Conservation (phyloP, 306 rosid species). For the Pyrus communis region DNA sequence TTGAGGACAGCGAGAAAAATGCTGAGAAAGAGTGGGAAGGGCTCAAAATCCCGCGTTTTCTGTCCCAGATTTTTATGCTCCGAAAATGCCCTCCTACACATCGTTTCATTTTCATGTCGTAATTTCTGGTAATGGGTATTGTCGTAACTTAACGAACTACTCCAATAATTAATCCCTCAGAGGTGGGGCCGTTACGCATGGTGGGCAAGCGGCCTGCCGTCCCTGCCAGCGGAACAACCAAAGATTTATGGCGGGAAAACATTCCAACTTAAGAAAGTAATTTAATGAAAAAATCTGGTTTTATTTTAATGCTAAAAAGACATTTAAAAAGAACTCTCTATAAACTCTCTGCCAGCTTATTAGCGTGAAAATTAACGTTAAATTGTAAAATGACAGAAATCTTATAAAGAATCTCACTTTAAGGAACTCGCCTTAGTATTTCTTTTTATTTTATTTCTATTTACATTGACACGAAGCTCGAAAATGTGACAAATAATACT, state of each 20-base stretch:
- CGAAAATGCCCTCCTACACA: neutral
- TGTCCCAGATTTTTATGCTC: neutral
- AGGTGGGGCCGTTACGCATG: neutral
- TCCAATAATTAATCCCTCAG: neutral
- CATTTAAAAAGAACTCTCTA: too few relatives aligned
- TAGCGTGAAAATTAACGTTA: too few relatives aligned
- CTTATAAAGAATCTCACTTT: too few relatives aligned
- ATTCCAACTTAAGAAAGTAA: neutral
- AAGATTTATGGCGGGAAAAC: constrained; percentile 15
- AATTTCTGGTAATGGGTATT: neutral
- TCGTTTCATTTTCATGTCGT: neutral
- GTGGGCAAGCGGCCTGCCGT: neutral
- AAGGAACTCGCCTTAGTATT: too few relatives aligned
- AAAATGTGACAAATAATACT: too few relatives aligned
- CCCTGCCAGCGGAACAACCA: neutral
- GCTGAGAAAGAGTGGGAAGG: neutral
- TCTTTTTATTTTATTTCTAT: too few relatives aligned
- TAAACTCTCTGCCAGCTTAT: too few relatives aligned
- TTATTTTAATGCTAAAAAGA: neutral
- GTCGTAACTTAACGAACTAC: neutral
- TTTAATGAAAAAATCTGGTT: neutral
- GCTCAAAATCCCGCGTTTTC: constrained; percentile 5
- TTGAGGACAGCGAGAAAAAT: constrained; percentile 1
- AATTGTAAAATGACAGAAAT: fast-evolving
- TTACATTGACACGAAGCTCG: too few relatives aligned